Base-by-base conservation (phyloP, 2,329 filamentous ascomycete genomes). In the Aspergillus sp. region DNA sequence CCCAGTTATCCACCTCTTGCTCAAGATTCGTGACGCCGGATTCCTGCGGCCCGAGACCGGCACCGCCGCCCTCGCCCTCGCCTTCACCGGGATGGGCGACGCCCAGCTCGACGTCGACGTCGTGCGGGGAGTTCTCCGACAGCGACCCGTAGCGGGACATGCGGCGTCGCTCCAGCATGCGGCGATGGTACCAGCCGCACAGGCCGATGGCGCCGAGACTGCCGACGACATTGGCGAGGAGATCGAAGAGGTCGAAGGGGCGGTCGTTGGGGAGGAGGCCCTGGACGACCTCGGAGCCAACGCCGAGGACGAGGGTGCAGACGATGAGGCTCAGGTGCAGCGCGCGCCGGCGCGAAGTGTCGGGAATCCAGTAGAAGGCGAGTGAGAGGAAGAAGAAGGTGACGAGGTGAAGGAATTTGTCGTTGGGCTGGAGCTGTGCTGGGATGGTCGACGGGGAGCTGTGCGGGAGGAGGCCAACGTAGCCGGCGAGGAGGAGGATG, bases 281-380 rank as follows among this genome's bases (percentile, higher is more conserved):
- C 36, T 71, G 58, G 36, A 79, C 65, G 37, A 78, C 64, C 45
- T 78, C 68, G 40, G 71, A 76, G 44, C 78, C 70, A 29, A 72
- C 49, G 17, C 63, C 66, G 5, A 71, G 52, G 8, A 66, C 64
- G 26, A 81, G 62, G 4, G 88, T 93, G 64, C 86, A 93, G 39
- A 86, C 69, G 14, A 86, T 57, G 15, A 95, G 66, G 10, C 88
- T 93, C 43, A 94, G 66, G 60, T 98, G 82, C 30, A 94, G 68
- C 13, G 78, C 81, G 46, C 89, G 83, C 32, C 89, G 80, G 41
- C 91, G 83, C 42, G 79, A 82, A 32, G 86, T 93, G 58, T 98
- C 91, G 49, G 95, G 65, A 55, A 95, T 83, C 86, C 91, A 98
- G 75, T 98, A 98, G 71, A 96, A 96, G 47, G 74, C 55, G 26